phyloP scores from a whole-genome alignment of 306 rosid genomes.

The Albizia julibrissin region DNA sequence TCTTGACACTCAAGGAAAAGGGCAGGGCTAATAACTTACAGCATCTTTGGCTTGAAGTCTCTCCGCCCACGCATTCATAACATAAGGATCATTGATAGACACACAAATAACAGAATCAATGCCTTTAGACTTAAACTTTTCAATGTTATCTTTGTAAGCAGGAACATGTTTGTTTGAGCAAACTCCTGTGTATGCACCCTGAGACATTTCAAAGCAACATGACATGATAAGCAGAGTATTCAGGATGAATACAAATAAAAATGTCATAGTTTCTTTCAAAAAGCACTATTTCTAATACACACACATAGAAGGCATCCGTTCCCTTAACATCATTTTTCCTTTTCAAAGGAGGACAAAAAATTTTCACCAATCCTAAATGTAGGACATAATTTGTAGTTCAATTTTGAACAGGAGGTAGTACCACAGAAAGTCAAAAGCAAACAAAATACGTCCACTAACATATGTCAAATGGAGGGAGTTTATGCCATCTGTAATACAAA shows the following conservation, averaged over 20 bases:
- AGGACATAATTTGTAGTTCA: too few species aligned
- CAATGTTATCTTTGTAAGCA: conserved; percentile 71
- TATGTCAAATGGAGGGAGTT: neutral
- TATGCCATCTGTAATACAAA: neutral
- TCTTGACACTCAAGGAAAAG: conserved; percentile 5
- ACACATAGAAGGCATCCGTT: neutral
- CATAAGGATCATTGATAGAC: conserved; percentile 83
- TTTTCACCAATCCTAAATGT: too few species aligned
- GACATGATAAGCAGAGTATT: neutral
- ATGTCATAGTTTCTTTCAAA: conserved; percentile 1
- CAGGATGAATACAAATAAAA: neutral
- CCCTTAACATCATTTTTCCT: neutral
- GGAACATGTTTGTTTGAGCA: conserved; percentile 93
- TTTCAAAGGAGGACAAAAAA: neutral
- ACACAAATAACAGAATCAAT: conserved; percentile 86
- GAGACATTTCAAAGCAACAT: conserved; percentile 28
- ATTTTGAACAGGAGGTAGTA: neutral
- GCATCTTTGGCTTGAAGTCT: conserved; percentile 73
- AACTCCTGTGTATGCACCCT: conserved; percentile 98
- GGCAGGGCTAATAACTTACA: conserved; percentile 53
- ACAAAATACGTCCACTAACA: neutral
- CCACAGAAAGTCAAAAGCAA: neutral
- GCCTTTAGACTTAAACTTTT: conserved; percentile 78
- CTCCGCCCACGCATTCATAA: conserved; percentile 85
- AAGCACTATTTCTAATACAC: conserved; percentile 11